phyloP scores from a whole-genome alignment of 306 rosid genomes.

The Betula pendula region DNA sequence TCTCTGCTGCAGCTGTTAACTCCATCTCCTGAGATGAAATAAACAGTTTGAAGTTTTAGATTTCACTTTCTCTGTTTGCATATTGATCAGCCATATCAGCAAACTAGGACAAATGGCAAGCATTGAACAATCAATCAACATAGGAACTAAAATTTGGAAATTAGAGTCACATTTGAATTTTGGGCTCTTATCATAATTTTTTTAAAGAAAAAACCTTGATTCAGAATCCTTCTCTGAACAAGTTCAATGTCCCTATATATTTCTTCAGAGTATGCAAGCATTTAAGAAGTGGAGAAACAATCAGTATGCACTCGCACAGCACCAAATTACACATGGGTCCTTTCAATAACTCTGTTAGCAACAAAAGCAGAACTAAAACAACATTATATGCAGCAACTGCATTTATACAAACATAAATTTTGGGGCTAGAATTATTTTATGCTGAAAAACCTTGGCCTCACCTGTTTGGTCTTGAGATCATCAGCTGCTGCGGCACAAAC shows the following conservation, averaged over 20 bases:
- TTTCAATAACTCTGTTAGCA: background rate
- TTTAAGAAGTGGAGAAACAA: background rate
- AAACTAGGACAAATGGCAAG: background rate
- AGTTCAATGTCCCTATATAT: background rate
- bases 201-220: no score
- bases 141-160: background rate
- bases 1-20: conserved; percentile 83
- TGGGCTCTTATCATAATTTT: background rate
- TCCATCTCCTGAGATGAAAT: conserved; percentile 68
- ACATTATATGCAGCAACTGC: background rate
- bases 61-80: conserved; percentile 7
- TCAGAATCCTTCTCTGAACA: no score
- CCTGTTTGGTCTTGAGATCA: conserved; percentile 65
- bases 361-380: background rate
- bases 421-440: background rate
- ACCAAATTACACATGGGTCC: background rate
- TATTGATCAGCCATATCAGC: conserved; percentile 6
- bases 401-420: background rate
- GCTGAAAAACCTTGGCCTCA: conserved; percentile 31
- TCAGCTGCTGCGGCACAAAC: conserved; percentile 42
- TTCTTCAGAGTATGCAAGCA: background rate
- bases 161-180: conserved; percentile 1
- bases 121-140: background rate
- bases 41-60: conserved; percentile 24
- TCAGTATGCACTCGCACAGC: background rate